Conservation (phyloP, 1,284 basidiomycete genomes). For the Sporisorium sorghi region DNA sequence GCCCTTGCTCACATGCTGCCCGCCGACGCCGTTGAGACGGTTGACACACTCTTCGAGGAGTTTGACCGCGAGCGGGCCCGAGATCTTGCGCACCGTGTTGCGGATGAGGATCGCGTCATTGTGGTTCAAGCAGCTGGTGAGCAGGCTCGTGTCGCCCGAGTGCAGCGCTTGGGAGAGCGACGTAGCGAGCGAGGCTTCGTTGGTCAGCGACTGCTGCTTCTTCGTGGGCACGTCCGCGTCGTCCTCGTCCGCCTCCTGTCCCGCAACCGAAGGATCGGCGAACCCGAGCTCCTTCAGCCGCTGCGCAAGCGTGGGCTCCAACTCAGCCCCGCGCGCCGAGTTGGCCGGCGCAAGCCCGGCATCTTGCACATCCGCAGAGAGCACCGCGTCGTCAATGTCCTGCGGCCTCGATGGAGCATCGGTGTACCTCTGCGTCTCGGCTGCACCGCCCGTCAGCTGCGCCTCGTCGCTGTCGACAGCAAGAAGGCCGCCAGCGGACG, state of each 20-base stretch:
- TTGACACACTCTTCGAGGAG: slow-evolving; percentile 90
- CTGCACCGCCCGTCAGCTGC: slow-evolving; percentile 42
- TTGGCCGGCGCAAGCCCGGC: slow-evolving; percentile 21
- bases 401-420: slow-evolving; percentile 45
- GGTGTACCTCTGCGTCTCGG: slow-evolving; percentile 52
- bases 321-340: slow-evolving; percentile 15
- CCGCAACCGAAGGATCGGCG: slow-evolving; percentile 38
- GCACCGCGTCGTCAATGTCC: slow-evolving; percentile 39
- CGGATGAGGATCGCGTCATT: slow-evolving; percentile 83
- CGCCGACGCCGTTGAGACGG: slow-evolving; percentile 82
- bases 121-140: slow-evolving; percentile 88
- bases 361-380: slow-evolving; percentile 30
- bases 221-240: slow-evolving; percentile 36
- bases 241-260: slow-evolving; percentile 42
- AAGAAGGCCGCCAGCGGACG: slow-evolving; percentile 16
- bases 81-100: slow-evolving; percentile 87
- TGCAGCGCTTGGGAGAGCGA: slow-evolving; percentile 96
- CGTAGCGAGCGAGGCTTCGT: slow-evolving; percentile 88
- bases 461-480: slow-evolving; percentile 37
- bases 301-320: slow-evolving; percentile 60
- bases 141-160: slow-evolving; percentile 86
- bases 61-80: slow-evolving; percentile 88
- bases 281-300: slow-evolving; percentile 54
- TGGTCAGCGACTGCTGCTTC: slow-evolving; percentile 72
- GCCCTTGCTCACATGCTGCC: slow-evolving; percentile 67